Percentiles rank a stretch among this genome's conserved stretches.
Evolutionary conservation across 345 rosid genomes (phyloP).

Genomic region (Euclidium syriacum): DNA sequence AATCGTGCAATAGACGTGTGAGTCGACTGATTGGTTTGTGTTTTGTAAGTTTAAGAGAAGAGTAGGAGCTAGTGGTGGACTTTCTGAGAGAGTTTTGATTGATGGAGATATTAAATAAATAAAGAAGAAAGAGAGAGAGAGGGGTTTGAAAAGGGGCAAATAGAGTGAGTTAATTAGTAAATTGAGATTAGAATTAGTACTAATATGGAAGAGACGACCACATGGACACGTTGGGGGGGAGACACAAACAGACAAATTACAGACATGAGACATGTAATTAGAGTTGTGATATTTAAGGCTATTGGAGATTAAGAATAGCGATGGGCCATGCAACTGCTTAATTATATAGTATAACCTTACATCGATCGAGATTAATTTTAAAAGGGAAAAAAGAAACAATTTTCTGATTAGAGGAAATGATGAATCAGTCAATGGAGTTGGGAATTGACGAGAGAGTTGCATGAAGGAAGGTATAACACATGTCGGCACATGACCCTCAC

Average conservation of each 20-base stretch:
- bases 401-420: background rate
- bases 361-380: constrained; percentile 9
- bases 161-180: background rate
- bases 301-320: constrained; percentile 3
- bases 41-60: constrained; percentile 3
- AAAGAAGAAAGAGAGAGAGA: background rate
- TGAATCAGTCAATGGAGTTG: constrained; percentile 24
- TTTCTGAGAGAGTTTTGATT: constrained; percentile 21
- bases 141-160: background rate
- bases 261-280: constrained; percentile 27
- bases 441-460: constrained; percentile 12
- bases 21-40: constrained; percentile 14
- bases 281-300: constrained; percentile 10
- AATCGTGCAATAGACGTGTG: constrained; percentile 27
- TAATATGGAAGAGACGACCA: constrained; percentile 24
- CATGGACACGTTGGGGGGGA: constrained; percentile 32
- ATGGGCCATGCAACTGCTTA: constrained; percentile 18
- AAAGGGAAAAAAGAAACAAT: background rate
- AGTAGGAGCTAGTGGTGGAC: constrained; percentile 29
- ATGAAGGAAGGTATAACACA: constrained; percentile 22
- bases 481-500: constrained; percentile 31
- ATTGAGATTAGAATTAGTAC: constrained; percentile 4
- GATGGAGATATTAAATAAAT: constrained; percentile 15
- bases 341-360: background rate
- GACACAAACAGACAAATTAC: constrained; percentile 31